phyloP scores from a whole-genome alignment of 2,329 filamentous ascomycete species.

The Leptographium galeiforme region DNA sequence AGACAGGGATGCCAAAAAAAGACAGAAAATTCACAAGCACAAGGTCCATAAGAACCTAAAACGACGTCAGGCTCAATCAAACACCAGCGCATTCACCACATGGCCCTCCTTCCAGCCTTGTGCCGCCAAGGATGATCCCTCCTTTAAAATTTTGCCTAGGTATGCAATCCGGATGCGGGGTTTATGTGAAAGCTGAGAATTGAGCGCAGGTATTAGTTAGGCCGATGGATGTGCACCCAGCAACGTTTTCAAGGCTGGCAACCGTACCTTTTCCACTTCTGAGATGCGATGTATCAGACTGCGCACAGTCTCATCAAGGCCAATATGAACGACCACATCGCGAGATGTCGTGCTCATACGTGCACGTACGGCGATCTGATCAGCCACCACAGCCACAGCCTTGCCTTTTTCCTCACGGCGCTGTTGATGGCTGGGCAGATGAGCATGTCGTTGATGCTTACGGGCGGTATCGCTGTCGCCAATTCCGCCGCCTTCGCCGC shows the following conservation, averaged over 20 bases:
- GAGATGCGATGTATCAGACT: conserved; percentile 49
- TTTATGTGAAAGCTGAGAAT: conserved; percentile 37
- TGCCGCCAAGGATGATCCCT: conserved; percentile 46
- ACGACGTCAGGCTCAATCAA: conserved; percentile 17
- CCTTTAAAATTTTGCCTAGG: conserved; percentile 66
- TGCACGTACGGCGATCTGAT: conserved; percentile 42
- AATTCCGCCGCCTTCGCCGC: neutral
- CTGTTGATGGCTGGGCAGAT: conserved; percentile 9
- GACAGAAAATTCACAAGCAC: too few relatives aligned
- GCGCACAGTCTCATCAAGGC: conserved; percentile 49
- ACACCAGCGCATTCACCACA: conserved; percentile 65
- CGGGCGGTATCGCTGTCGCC: neutral
- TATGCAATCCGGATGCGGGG: conserved; percentile 62
- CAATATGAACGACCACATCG: conserved; percentile 47
- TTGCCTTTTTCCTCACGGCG: conserved; percentile 41
- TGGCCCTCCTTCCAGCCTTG: conserved; percentile 68
- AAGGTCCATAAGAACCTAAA: neutral
- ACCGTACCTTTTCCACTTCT: conserved; percentile 47
- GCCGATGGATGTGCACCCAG: neutral
- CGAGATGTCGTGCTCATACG: conserved; percentile 52
- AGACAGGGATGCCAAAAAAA: too few relatives aligned
- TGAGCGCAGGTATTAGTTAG: neutral
- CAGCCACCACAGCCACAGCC: conserved; percentile 20
- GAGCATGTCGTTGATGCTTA: conserved; percentile 6
- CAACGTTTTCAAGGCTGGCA: neutral